A percentile compares a stretch with the other conserved stretches of the same genome.
phyloP scores from a whole-genome alignment of 2,329 filamentous ascomycete species.

The Colletotrichum sp. region DNA sequence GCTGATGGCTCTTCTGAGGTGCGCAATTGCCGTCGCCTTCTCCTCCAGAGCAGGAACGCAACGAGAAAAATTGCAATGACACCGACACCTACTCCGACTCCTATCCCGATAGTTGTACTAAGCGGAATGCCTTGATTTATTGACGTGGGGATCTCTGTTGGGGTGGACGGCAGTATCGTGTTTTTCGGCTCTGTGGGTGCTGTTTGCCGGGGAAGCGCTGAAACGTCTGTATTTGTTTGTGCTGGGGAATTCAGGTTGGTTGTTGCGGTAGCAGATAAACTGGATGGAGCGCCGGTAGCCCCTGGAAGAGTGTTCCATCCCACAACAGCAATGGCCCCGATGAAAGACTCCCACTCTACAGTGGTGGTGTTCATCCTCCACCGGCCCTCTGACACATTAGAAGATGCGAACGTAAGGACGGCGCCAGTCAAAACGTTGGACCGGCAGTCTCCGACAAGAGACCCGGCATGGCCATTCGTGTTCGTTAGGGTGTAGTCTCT shows the following conservation, averaged over 20 bases:
- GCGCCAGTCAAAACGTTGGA: not conserved
- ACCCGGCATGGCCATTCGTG: not conserved
- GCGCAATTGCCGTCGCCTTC: not conserved
- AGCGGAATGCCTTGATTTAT: not conserved
- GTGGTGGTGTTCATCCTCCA: not conserved
- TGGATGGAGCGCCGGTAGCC: not conserved
- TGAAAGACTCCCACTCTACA: not conserved
- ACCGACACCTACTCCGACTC: not conserved
- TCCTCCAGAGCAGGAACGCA: not conserved
- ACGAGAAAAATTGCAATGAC: not conserved
- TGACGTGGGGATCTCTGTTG: not conserved
- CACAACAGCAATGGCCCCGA: not conserved
- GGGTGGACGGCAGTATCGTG: not conserved
- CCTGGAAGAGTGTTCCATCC: not conserved
- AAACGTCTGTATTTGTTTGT: not conserved
- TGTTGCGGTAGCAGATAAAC: not conserved
- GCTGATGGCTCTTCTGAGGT: not conserved
- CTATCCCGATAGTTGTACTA: not conserved
- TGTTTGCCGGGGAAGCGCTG: not conserved
- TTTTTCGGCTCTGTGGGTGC: not conserved
- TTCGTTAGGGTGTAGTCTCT: not conserved
- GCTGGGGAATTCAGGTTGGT: not conserved
- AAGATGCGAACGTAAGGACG: not conserved
- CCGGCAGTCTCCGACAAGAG: not conserved
- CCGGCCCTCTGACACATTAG: not conserved